These are phyloP conservation scores for Trichosanthes cucumerina DNA, from an alignment of 306 rosid species.

Conservation along the genomic window DNA sequence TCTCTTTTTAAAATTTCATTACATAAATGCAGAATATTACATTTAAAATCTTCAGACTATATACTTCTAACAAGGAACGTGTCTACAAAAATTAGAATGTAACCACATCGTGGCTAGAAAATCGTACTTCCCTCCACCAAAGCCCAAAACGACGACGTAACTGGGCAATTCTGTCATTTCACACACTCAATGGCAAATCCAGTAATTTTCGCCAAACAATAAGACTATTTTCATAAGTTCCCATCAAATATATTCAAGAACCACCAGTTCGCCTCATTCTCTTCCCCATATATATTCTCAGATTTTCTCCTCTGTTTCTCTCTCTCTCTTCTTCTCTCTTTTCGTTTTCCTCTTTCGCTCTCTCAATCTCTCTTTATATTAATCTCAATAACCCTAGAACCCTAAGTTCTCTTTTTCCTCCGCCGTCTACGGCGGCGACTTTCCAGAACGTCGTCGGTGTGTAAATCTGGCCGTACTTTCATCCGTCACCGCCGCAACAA, in stretches of 20 bases:
- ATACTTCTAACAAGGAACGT: not conserved
- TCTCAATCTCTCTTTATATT: not conserved
- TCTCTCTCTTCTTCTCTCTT: not conserved
- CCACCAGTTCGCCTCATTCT: not conserved
- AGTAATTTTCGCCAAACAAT: not conserved
- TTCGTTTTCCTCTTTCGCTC: not conserved
- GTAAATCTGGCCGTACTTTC: not conserved
- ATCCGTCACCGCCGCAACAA: not conserved
- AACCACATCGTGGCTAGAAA: not conserved
- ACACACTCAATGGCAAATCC: not conserved
- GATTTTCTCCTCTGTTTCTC: not conserved
- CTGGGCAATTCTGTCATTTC: not conserved
- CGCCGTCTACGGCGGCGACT: not conserved
- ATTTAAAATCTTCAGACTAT: not conserved
- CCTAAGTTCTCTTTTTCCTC: not conserved
- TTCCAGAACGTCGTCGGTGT: not conserved
- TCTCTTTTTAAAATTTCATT: not conserved
- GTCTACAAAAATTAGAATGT: not conserved
- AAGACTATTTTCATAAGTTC: not conserved
- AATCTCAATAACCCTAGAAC: conserved; percentile 4
- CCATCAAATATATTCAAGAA: not conserved
- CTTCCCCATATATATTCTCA: not conserved
- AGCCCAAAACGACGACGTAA: not conserved
- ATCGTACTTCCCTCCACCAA: not conserved
- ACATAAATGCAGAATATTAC: not conserved